Evolutionary conservation across 2,329 filamentous ascomycete species (phyloP).

Genomic region (Fusarium tuaranense): DNA sequence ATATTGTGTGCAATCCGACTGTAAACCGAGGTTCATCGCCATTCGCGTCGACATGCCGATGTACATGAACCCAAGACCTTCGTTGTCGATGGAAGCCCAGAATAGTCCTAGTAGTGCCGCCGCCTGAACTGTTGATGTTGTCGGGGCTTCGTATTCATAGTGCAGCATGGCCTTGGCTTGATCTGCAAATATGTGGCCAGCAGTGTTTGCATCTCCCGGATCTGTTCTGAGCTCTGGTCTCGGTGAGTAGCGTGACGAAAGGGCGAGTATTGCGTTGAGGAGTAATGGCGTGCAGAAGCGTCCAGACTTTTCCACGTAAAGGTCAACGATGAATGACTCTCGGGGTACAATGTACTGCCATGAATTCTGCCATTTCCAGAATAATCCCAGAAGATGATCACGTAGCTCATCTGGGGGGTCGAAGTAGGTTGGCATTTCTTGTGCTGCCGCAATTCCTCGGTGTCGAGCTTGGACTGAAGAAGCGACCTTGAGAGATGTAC

Average conservation of each 20-base stretch:
- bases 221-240: constrained; percentile 17
- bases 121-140: constrained; percentile 20
- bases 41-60: constrained; percentile 21
- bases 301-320: constrained; percentile 12
- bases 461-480: constrained; percentile 13
- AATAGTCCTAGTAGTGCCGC: constrained; percentile 2
- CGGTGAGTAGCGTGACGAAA: constrained; percentile 14
- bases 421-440: constrained; percentile 4
- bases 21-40: constrained; percentile 25
- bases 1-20: constrained; percentile 40
- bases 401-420: constrained; percentile 15
- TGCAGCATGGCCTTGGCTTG: constrained; percentile 23
- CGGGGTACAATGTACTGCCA: constrained; percentile 22
- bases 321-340: constrained; percentile 14
- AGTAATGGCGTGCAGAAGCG: constrained; percentile 22
- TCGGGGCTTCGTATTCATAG: constrained; percentile 22
- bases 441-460: constrained; percentile 3
- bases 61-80: not conserved
- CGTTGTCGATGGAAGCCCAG: not conserved
- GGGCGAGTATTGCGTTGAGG: constrained; percentile 16
- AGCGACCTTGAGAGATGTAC: not conserved
- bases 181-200: constrained; percentile 15
- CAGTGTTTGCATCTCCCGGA: constrained; percentile 14
- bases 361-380: constrained; percentile 28
- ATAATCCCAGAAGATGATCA: constrained; percentile 16